Evolutionary conservation across 139 green algal species (phyloP).

Genomic region (Ettlia oleoabundans): DNA sequence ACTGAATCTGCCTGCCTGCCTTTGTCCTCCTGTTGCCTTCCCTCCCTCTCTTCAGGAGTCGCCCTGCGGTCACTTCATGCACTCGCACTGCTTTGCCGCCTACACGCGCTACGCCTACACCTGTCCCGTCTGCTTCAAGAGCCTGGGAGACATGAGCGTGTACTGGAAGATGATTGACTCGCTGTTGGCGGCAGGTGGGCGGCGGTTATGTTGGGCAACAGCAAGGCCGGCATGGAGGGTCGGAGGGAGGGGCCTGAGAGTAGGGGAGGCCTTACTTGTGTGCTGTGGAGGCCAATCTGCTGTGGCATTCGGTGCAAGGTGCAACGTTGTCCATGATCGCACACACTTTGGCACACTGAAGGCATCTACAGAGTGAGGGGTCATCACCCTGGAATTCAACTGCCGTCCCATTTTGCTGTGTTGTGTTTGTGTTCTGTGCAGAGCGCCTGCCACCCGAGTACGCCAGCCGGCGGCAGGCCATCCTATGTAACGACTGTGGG

Average conservation of each 20-base stretch:
- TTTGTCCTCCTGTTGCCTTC: not conserved
- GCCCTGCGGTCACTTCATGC: conserved; percentile 97
- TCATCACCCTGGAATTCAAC: not conserved
- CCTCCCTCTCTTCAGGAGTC: conserved; percentile 71
- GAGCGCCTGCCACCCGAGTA: conserved; percentile 78
- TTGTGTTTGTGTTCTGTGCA: no score
- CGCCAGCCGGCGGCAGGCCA: conserved; percentile 66
- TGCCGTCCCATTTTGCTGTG: not conserved
- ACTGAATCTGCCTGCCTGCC: no score
- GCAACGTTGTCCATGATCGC: no score
- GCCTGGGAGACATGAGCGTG: conserved; percentile 94
- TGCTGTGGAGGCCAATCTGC: no score
- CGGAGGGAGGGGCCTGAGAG: no score
- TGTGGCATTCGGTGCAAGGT: no score
- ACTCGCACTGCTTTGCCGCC: conserved; percentile 91
- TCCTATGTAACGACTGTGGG: conserved; percentile 96
- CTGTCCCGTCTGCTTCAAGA: conserved; percentile 96
- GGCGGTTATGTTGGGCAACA: not conserved
- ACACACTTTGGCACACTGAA: no score
- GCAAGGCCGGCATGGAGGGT: not conserved
- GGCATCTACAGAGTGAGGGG: no score
- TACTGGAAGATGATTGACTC: conserved; percentile 97
- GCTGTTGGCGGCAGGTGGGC: conserved; percentile 66
- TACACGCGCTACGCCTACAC: conserved; percentile 93
- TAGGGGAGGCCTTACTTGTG: no score